These are phyloP conservation scores for Sporothrix variecibatus DNA, from an alignment of 2,329 filamentous ascomycete species.

Conservation along the genomic window DNA sequence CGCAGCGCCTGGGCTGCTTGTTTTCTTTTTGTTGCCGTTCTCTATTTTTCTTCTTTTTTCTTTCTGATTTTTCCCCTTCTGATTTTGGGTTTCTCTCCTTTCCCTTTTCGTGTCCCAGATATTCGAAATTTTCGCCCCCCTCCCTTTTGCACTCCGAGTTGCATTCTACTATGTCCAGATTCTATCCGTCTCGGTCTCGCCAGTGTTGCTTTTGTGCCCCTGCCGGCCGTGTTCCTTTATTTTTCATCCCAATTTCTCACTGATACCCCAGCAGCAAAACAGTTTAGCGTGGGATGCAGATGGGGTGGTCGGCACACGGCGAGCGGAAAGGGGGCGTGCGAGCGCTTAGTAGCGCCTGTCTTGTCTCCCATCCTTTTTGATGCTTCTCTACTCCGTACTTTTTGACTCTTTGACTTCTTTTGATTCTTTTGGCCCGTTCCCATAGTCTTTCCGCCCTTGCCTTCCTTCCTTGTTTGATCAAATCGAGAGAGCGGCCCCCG, in stretches of 20 bases:
- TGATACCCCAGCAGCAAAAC: not conserved
- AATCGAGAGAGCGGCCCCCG: not conserved
- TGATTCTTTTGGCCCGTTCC: not conserved
- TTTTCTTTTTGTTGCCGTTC: not conserved
- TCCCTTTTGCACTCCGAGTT: not conserved
- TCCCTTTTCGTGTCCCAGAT: not conserved
- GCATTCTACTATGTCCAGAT: not conserved
- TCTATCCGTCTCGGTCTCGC: not conserved
- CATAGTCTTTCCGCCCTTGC: not conserved
- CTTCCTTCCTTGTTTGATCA: not conserved
- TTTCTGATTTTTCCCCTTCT: not conserved
- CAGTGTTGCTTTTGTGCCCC: not conserved
- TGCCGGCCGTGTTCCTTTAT: not conserved
- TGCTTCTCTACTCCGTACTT: not conserved
- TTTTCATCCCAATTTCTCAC: conserved; percentile 24
- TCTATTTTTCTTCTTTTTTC: not conserved
- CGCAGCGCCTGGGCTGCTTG: not conserved
- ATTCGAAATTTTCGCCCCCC: not conserved
- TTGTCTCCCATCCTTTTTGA: not conserved
- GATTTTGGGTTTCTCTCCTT: not conserved
- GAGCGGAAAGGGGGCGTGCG: conserved; percentile 19
- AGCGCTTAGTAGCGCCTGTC: conserved; percentile 26
- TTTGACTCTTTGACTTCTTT: not conserved
- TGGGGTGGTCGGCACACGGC: conserved; percentile 16
- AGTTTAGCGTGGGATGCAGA: conserved; percentile 27